A percentile compares a stretch with the other conserved stretches of the same genome.
phyloP scores from a whole-genome alignment of 2,329 filamentous ascomycete genomes.

The Sporothrix protearum region DNA sequence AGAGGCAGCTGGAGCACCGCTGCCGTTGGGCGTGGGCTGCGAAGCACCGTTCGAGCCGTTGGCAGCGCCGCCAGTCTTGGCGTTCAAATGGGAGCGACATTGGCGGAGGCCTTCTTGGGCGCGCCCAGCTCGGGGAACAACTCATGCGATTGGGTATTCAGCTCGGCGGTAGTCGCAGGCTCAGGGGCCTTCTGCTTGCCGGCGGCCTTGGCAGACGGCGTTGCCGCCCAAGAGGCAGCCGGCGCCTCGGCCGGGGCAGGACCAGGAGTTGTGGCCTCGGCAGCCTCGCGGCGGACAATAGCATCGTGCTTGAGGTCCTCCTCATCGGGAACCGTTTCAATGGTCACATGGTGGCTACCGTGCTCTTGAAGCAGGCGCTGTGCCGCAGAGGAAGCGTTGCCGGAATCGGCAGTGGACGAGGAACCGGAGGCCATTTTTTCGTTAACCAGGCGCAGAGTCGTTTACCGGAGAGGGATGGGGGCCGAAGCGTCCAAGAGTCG shows the following conservation, averaged over 20 bases:
- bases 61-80: conserved; percentile 52
- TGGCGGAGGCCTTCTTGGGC: conserved; percentile 61
- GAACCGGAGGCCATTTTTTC: conserved; percentile 32
- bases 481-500: conserved; percentile 8
- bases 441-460: conserved; percentile 19
- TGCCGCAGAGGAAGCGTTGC: conserved; percentile 50
- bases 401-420: conserved; percentile 36
- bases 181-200: conserved; percentile 64
- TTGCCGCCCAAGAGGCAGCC: conserved; percentile 46
- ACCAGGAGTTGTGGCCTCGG: conserved; percentile 46
- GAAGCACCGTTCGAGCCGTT: conserved; percentile 41
- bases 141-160: conserved; percentile 87
- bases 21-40: conserved; percentile 42
- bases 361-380: conserved; percentile 65
- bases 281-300: conserved; percentile 41
- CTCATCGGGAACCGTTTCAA: conserved; percentile 80
- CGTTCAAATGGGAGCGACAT: conserved; percentile 71
- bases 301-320: conserved; percentile 55
- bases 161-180: conserved; percentile 41
- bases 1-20: conserved; percentile 34
- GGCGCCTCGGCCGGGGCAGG: conserved; percentile 42
- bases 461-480: conserved; percentile 15
- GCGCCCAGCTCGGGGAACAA: conserved; percentile 87
- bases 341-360: conserved; percentile 58
- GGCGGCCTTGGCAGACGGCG: conserved; percentile 60